Base-by-base conservation (phyloP, 352 stramenopile genomes). In the Globisporangium paroecandrum region DNA sequence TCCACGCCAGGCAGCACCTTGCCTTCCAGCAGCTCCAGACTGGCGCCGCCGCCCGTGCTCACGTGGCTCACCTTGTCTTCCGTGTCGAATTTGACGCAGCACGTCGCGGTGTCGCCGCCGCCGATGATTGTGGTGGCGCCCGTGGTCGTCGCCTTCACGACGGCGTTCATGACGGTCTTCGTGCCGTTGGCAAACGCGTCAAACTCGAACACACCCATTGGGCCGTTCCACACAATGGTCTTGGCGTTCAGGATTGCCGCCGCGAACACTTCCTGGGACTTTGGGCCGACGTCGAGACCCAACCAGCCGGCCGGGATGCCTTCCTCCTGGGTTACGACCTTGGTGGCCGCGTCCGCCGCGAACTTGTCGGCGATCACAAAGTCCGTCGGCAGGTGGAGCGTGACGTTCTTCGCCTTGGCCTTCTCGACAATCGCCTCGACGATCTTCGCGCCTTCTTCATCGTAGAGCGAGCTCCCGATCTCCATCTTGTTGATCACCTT, bases 171-270 rank as follows among this genome's bases (percentile, higher is more conserved):
- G 68, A 99, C 89, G 56, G 74, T 82, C 72, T 99, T 98, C 20
- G 97, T 99, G 80, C 97, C 97, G 57, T 89, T 71, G 66, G 88
- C 83, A 71, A 99, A 99, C 22, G 90, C 90, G 64, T 99, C 93
- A 68, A 99, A 98, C 85, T 99, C 98, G 79, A 99, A 99, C 56
- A 99, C 98, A 65, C 98, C 98, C 95, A 99, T 99, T 29, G 98
- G 98, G 62, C 98, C 98, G 86, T 99, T 99, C 98, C 98, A 99
- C 64, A 99, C 96, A 63, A 99, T 76, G 36, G 97, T 99, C 78
- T 98, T 98, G 70, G 91, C 89, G 58, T 83, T 79, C 12, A 77
- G 57, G 32, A 98, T 76, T 58, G 88, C 91, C 0, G 82, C 71
- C 25, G 79, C 77, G 68, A 98, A 98, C 13, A 69, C 72, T 57